Base-by-base conservation (phyloP, 352 stramenopile species). In the Phytopythium aichiense region DNA sequence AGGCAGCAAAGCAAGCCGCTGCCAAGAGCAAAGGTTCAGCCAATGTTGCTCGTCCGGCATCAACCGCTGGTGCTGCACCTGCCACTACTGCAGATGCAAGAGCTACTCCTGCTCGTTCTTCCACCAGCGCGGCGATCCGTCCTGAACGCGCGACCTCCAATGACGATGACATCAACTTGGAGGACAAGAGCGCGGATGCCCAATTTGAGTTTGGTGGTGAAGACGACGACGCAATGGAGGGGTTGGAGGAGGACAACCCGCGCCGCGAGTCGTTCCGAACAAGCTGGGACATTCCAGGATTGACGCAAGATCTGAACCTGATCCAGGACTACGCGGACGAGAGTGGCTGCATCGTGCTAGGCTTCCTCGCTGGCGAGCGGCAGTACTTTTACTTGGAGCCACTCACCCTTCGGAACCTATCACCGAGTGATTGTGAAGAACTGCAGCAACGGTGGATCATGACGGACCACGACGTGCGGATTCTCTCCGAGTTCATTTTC, bases 351-450 rank as follows among this genome's bases (percentile, higher is more conserved):
- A 72, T 73, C 40, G n/a, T 92, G 38, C 67, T 92, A 23, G 74
- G 61, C 12, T 77, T 89, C 23, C 48, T 92, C 4, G 73, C 75
- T 33, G 84, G 84, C 1, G 73, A 91, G 58, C 79, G 84, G 7
- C 84, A 92, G 57, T 92, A 92, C 33, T 92, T 92, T 30, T 92
- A 91, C 58, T 57, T 92, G 23, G 79, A 91, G 53, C 78, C 78
- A 1, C 67, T 91, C 16, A 22, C 50, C 2, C 42, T 74, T 0
- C 55, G 64, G 7, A 68, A 73, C 48, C 3, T 60, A 23, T 52
- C 55, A 5, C 40, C 73, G 7, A 42, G 57, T 13, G 40, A 61
- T 35, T 61, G 63, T 20, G 31, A 56, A 11, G 45, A 63, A 23
- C 37, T 56, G 45, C 30, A 48, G 16, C 53, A 23, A 0, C 33